Conservation (phyloP, 2,329 filamentous ascomycete species). For the Colletotrichum tanaceti region DNA sequence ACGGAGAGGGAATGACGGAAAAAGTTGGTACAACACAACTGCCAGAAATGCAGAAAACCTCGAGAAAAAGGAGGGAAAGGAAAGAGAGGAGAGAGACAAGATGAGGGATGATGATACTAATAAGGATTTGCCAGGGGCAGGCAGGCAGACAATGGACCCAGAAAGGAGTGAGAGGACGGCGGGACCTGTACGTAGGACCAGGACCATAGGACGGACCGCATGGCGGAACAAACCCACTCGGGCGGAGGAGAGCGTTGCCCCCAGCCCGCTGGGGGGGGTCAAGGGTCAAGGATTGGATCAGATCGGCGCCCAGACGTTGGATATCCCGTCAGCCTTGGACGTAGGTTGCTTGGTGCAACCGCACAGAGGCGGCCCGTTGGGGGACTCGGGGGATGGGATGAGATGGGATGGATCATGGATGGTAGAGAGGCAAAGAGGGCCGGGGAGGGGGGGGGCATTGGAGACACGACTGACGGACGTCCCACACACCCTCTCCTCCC, state of each 20-base stretch:
- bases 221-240: slow-evolving; percentile 31
- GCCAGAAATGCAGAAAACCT: slow-evolving; percentile 14
- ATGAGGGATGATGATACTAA: slow-evolving; percentile 28
- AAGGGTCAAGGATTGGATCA: slow-evolving; percentile 31
- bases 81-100: neutral
- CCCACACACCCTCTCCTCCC: slow-evolving; percentile 6
- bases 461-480: slow-evolving; percentile 36
- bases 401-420: too few species aligned
- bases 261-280: neutral
- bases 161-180: too few species aligned
- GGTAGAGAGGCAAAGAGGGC: too few species aligned
- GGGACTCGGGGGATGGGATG: slow-evolving; percentile 3
- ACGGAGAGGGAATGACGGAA: slow-evolving; percentile 19
- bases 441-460: slow-evolving; percentile 15
- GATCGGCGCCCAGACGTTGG: slow-evolving; percentile 29
- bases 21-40: slow-evolving; percentile 13
- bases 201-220: too few species aligned
- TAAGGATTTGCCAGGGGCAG: slow-evolving; percentile 19
- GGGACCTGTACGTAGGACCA: too few species aligned
- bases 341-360: slow-evolving; percentile 20
- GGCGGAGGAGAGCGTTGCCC: slow-evolving; percentile 2
- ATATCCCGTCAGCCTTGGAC: slow-evolving; percentile 28
- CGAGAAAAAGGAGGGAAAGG: neutral
- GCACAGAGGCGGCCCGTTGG: slow-evolving; percentile 35
- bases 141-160: neutral